phyloP scores from a whole-genome alignment of 257 asterid species.

The Solanum medicagineum region DNA sequence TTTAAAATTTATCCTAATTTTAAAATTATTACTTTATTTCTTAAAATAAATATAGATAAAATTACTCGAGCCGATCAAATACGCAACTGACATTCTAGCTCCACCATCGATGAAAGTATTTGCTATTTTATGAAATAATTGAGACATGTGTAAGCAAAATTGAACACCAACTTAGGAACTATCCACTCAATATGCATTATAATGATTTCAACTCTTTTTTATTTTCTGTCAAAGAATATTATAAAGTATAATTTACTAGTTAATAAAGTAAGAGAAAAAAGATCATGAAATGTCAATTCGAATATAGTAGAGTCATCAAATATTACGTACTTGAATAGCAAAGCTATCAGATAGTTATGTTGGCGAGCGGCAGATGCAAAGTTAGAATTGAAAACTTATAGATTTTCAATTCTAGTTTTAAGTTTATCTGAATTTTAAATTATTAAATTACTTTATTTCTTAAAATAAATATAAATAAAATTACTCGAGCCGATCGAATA shows the following conservation, averaged over 20 bases:
- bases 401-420: neutral
- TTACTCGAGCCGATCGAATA: neutral
- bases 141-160: accelerated
- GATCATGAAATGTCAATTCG: neutral
- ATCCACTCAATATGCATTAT: neutral
- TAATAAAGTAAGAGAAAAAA: neutral
- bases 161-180: neutral
- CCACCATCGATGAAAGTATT: neutral
- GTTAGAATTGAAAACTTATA: neutral
- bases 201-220: neutral
- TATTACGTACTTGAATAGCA: neutral
- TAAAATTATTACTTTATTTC: neutral
- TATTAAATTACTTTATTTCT: neutral
- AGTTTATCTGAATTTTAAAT: neutral
- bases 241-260: neutral
- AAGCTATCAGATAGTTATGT: neutral
- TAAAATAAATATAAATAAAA: neutral
- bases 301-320: neutral
- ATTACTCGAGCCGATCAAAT: neutral
- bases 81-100: neutral
- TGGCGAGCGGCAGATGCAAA: neutral
- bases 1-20: neutral
- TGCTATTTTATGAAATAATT: neutral
- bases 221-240: neutral
- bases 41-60: neutral